phyloP scores from a whole-genome alignment of 495 filamentous ascomycete genomes.

The Xylaria acuta region DNA sequence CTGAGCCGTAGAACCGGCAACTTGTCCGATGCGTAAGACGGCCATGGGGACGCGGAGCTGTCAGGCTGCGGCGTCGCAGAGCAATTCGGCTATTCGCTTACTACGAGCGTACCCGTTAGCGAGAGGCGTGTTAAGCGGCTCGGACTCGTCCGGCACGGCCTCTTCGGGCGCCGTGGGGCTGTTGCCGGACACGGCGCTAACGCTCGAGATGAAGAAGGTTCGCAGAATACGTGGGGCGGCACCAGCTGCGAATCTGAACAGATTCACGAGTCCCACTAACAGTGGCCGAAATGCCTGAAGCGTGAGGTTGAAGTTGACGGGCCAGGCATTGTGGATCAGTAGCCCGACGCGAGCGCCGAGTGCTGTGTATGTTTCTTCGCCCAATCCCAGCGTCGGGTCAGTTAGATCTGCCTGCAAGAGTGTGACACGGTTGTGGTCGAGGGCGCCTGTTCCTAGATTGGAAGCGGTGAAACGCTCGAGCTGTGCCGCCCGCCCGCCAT shows the following conservation, averaged over 20 bases:
- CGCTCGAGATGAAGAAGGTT: slow-evolving; percentile 55
- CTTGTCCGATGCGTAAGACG: slow-evolving; percentile 62
- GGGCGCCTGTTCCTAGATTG: background rate
- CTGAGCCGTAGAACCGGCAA: slow-evolving; percentile 55
- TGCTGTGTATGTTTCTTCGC: slow-evolving; percentile 32
- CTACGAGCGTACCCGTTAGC: slow-evolving; percentile 59
- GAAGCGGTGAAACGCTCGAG: slow-evolving; percentile 36
- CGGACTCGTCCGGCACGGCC: slow-evolving; percentile 44
- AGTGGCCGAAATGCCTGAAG: slow-evolving; percentile 60
- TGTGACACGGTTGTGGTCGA: slow-evolving; percentile 38
- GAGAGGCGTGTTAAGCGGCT: background rate
- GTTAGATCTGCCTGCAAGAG: slow-evolving; percentile 58
- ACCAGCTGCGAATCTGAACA: slow-evolving; percentile 47
- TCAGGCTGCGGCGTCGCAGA: slow-evolving; percentile 51
- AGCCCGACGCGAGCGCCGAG: slow-evolving; percentile 38
- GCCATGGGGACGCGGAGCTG: slow-evolving; percentile 41
- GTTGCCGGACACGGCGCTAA: slow-evolving; percentile 45
- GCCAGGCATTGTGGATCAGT: slow-evolving; percentile 67
- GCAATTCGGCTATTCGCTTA: slow-evolving; percentile 58
- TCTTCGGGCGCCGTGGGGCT: slow-evolving; percentile 51
- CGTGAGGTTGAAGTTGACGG: slow-evolving; percentile 65
- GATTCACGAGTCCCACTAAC: slow-evolving; percentile 50
- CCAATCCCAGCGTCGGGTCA: slow-evolving; percentile 50
- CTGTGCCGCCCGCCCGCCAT: slow-evolving; percentile 41
- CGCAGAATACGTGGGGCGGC: slow-evolving; percentile 33